Conservation (phyloP, 305 asterid species). For the Fraxinus dipetala region DNA sequence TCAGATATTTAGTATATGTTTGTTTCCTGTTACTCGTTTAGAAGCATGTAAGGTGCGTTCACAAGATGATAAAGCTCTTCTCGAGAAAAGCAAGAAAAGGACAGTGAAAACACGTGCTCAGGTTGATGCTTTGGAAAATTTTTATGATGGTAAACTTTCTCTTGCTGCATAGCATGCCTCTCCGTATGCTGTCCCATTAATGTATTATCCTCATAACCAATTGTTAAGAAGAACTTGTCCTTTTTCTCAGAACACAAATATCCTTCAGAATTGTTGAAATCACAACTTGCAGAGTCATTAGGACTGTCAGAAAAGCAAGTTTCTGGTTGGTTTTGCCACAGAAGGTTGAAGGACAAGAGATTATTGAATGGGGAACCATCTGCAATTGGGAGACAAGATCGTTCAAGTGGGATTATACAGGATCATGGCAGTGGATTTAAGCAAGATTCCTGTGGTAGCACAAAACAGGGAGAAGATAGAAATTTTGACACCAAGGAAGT, state of each 20-base stretch:
- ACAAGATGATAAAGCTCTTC: constrained; percentile 58
- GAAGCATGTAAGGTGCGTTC: constrained; percentile 52
- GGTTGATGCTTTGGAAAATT: constrained; percentile 68
- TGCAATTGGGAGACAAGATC: constrained; percentile 56
- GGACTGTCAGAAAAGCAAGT: constrained; percentile 89
- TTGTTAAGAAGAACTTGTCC: constrained; percentile 5
- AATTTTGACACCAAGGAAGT: constrained; percentile 59
- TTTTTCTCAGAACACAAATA: constrained; percentile 63
- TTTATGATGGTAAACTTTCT: constrained; percentile 39
- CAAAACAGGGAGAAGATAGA: constrained; percentile 60
- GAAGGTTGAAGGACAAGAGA: constrained; percentile 82
- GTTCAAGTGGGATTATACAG: constrained; percentile 62
- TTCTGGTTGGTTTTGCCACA: constrained; percentile 92
- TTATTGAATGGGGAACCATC: constrained; percentile 38
- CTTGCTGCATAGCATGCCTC: constrained; percentile 5
- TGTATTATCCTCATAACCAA: not conserved
- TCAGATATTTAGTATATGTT: not conserved
- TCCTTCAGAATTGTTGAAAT: constrained; percentile 68
- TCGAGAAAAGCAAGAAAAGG: constrained; percentile 63
- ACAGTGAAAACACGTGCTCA: constrained; percentile 69
- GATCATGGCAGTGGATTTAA: constrained; percentile 77
- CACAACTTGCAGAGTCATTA: constrained; percentile 62
- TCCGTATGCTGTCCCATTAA: not conserved
- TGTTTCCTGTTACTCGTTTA: constrained; percentile 21
- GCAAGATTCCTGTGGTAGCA: constrained; percentile 90